Percentiles rank a stretch among this genome's conserved stretches.
phyloP scores from a whole-genome alignment of 495 filamentous ascomycete species.

The Penicillium daleae region DNA sequence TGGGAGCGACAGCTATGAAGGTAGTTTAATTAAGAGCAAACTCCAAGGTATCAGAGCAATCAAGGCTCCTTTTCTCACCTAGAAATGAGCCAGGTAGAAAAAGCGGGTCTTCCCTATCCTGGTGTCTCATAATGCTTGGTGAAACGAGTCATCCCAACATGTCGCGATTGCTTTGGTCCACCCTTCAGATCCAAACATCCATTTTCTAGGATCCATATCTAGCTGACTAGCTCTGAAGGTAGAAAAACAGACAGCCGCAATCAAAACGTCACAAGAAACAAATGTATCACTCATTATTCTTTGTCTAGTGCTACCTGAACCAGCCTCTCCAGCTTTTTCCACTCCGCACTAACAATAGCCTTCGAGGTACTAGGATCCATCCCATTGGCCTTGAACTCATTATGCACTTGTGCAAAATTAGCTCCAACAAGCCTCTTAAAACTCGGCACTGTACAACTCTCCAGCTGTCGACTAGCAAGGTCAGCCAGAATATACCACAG shows the following conservation, averaged over 20 bases:
- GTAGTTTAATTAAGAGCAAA: no score
- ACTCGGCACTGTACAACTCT: conserved; percentile 42
- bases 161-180: not conserved
- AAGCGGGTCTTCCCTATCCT: no score
- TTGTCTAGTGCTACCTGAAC: conserved; percentile 32
- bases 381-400: conserved; percentile 35
- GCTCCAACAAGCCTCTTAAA: conserved; percentile 38
- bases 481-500: conserved; percentile 45
- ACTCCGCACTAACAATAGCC: conserved; percentile 34
- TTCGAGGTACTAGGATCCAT: conserved; percentile 35
- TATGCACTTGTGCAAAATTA: conserved; percentile 38
- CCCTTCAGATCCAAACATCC: not conserved
- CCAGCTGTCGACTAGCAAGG: conserved; percentile 41
- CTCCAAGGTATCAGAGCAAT: no score
- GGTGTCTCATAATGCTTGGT: not conserved
- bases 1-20: no score
- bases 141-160: not conserved
- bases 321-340: conserved; percentile 41
- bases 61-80: no score
- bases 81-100: no score
- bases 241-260: not conserved
- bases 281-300: conserved; percentile 18
- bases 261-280: not conserved
- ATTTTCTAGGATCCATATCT: not conserved
- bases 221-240: not conserved